Conservation (phyloP, 805 yeast genomes). For the Ogataea chonburiensis region DNA sequence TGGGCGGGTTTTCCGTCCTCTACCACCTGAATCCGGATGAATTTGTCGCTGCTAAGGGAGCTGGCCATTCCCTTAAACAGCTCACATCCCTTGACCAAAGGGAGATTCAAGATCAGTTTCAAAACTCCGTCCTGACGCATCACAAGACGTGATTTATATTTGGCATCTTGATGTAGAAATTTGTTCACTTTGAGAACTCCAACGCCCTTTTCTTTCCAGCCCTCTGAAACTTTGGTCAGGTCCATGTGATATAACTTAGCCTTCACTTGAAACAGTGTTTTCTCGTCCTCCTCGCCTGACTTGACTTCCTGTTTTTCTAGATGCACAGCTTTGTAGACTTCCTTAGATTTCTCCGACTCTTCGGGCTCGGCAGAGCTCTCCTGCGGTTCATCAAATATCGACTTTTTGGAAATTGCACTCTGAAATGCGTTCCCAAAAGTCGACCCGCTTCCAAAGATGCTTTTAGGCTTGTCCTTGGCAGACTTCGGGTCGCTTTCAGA, state of each 20-base stretch:
- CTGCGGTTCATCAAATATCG: constrained; percentile 49
- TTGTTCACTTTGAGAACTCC: constrained; percentile 82
- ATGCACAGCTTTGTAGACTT: constrained; percentile 55
- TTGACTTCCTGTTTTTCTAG: constrained; percentile 56
- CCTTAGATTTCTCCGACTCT: constrained; percentile 31
- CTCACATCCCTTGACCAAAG: constrained; percentile 60
- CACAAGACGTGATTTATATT: constrained; percentile 61
- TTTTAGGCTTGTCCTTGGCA: constrained; percentile 6
- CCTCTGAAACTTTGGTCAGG: constrained; percentile 59
- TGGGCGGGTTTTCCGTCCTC: constrained; percentile 70
- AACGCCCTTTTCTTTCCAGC: constrained; percentile 96
- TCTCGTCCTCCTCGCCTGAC: constrained; percentile 92
- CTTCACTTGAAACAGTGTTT: constrained; percentile 60
- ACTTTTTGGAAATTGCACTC: constrained; percentile 48
- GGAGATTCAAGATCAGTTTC: constrained; percentile 76
- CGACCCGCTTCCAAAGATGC: constrained; percentile 45
- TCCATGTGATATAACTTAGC: constrained; percentile 80
- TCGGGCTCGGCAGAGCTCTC: constrained; percentile 24
- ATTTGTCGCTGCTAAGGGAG: constrained; percentile 80
- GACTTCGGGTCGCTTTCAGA: background rate
- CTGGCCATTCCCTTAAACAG: constrained; percentile 80
- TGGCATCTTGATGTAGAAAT: constrained; percentile 26
- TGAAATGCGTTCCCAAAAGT: constrained; percentile 56
- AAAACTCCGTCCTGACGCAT: constrained; percentile 90
- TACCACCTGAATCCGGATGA: constrained; percentile 70